Evolutionary conservation across 768 basidiomycete species (phyloP), one percentile per base, ranked within the genome.

Genomic region (Suillus lakei): DNA sequence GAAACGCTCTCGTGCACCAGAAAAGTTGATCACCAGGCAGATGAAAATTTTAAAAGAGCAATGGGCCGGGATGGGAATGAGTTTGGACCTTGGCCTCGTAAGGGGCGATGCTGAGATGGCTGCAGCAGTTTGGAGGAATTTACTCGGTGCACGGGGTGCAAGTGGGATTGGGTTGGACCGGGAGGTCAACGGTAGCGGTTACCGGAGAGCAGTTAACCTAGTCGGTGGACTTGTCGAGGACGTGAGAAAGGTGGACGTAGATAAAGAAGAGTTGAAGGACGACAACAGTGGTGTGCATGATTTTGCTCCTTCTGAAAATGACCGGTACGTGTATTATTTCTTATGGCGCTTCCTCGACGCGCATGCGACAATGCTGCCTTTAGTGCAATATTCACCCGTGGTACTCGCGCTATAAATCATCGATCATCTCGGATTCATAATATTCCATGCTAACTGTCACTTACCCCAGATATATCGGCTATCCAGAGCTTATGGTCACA

Each of bases 11-110:
- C 81, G 84, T 48, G 91, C 90, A 0, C 92, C 93, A 4, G 93
- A 96, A 72, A 77, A 88, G 3, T 84, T 95, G 43, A 89, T 98
- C 48, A 88, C 87, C 53, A 87, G 88, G 53, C 95, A 97, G 76
- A 91, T 98, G 93, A 92, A 91, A 74, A 91, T 93, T 60, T 88
- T 96, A 82, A 91, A 91, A 68, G 93, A 97, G 74, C 95, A 97
- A 73, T 96, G 92, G 91, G 85, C 88, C 6, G 96, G 96, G 2
- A 81, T 95, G 68, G 86, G 88, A 21, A 81, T 96, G 68, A 84
- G 90, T 3, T 85, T 95, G 70, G 95, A 98, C 75, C 78, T 96
- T 16, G 91, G 86, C 1, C 83, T 96, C 38, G 84, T 90, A 5
- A 83, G 82, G 54, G 87, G 89, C 28, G 96, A 99, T 74, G 82